A percentile compares a stretch with the other conserved stretches of the same genome.
These are phyloP conservation scores for Vitis hybrid DNA, from an alignment of 177 flowering plant species.

Conservation along the genomic window DNA sequence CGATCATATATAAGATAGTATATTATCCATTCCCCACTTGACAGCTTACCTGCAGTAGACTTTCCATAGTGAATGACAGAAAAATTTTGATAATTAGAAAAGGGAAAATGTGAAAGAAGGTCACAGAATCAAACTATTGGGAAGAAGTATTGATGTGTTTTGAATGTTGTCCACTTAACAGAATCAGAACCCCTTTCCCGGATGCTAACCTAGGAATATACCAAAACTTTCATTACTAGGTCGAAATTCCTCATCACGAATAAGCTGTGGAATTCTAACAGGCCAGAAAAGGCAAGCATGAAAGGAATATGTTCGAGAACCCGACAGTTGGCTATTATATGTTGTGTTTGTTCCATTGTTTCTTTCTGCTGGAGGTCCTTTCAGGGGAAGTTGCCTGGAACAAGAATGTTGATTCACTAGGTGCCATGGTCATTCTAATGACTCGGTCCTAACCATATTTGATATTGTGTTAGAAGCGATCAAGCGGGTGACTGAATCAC, in stretches of 20 bases:
- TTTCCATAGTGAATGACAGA: no score
- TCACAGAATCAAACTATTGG: no score
- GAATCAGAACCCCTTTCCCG: conserved; percentile 9
- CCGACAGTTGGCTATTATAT: conserved; percentile 8
- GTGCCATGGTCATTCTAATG: background rate
- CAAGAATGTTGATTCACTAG: background rate
- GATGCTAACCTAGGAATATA: background rate
- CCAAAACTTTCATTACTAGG: background rate
- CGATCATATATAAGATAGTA: no score
- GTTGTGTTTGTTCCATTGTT: background rate
- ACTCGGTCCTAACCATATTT: no score
- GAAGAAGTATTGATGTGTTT: no score
- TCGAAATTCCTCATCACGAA: no score
- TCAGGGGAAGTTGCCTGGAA: background rate
- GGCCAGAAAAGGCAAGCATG: background rate
- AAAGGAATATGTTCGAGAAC: background rate
- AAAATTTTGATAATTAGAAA: no score
- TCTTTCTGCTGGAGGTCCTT: background rate
- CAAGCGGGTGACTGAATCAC: no score
- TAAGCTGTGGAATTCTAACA: background rate
- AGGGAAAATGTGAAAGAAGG: no score
- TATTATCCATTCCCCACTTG: no score
- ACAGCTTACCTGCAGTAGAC: no score
- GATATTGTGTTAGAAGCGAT: no score
- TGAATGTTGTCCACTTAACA: conserved; percentile 3